A percentile compares a stretch with the other conserved stretches of the same genome.
These are phyloP conservation scores for Diaporthe aspalathi DNA, from an alignment of 2,329 filamentous ascomycete genomes.

Conservation along the genomic window DNA sequence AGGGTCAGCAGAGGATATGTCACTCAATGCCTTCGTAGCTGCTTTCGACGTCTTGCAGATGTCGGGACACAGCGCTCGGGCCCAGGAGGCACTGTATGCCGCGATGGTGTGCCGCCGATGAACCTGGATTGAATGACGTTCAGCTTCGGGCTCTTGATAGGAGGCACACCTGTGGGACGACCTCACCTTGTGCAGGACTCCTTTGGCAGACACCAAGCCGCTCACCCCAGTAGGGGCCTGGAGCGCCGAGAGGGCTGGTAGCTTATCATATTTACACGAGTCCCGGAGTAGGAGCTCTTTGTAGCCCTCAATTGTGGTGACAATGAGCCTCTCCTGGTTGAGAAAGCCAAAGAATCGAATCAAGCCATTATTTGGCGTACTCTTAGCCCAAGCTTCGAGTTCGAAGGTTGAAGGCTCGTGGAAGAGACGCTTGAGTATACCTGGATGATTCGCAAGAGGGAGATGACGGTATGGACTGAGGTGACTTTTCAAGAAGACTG, in stretches of 20 bases:
- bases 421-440: neutral
- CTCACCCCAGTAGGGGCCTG: neutral
- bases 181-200: conserved; percentile 5
- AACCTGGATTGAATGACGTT: neutral
- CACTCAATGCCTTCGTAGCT: neutral
- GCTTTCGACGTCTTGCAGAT: neutral
- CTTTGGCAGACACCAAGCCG: conserved; percentile 6
- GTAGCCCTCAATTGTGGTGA: conserved; percentile 31
- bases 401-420: conserved; percentile 9
- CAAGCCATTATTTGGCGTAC: conserved; percentile 58
- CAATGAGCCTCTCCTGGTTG: conserved; percentile 57
- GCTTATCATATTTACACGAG: conserved; percentile 34
- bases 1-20: neutral
- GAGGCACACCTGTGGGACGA: neutral
- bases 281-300: conserved; percentile 33
- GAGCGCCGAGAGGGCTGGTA: neutral
- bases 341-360: conserved; percentile 57
- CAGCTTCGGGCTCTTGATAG: neutral
- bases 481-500: neutral
- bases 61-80: neutral
- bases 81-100: conserved; percentile 5
- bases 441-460: neutral
- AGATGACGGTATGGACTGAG: neutral
- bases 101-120: conserved; percentile 8
- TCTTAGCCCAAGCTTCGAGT: conserved; percentile 49